Conservation (phyloP, 208 protist genomes). For the Tritrichomonas foetus region DNA sequence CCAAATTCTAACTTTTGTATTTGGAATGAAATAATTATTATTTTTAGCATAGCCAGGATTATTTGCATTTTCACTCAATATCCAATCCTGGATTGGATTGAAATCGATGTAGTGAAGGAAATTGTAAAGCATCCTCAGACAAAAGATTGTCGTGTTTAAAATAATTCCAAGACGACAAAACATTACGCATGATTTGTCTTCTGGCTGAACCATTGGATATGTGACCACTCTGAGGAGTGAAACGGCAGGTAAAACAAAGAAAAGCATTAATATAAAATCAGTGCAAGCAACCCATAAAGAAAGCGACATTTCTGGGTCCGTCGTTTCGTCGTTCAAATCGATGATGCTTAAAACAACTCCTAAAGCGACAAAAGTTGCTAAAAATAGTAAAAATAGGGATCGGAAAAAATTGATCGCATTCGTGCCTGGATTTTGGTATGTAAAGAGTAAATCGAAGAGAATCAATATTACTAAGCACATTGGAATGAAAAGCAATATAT, state of each 20-base stretch:
- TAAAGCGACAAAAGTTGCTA: background rate
- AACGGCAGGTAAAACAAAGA: background rate
- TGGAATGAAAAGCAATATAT: conserved; percentile 3
- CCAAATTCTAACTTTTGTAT: background rate
- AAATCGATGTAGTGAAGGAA: background rate
- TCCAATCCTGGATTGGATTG: background rate
- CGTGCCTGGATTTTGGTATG: conserved; percentile 23
- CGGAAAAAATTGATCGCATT: conserved; percentile 33
- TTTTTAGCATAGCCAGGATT: background rate
- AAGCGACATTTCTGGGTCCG: conserved; percentile 16
- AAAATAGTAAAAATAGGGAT: background rate
- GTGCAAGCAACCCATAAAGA: conserved; percentile 26
- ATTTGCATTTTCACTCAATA: background rate
- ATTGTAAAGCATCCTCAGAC: background rate
- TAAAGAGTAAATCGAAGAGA: background rate
- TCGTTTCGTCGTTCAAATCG: background rate
- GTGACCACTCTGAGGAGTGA: background rate
- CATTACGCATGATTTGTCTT: background rate
- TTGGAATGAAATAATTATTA: background rate
- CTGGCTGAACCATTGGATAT: conserved; percentile 41
- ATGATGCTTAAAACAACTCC: background rate
- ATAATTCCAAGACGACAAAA: background rate
- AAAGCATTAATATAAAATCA: background rate
- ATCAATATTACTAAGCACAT: conserved; percentile 35
- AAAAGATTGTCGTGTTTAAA: background rate